A percentile compares a stretch with the other conserved stretches of the same genome.
Evolutionary conservation across 768 basidiomycete genomes (phyloP).

Genomic region (Boletellus emodensis): DNA sequence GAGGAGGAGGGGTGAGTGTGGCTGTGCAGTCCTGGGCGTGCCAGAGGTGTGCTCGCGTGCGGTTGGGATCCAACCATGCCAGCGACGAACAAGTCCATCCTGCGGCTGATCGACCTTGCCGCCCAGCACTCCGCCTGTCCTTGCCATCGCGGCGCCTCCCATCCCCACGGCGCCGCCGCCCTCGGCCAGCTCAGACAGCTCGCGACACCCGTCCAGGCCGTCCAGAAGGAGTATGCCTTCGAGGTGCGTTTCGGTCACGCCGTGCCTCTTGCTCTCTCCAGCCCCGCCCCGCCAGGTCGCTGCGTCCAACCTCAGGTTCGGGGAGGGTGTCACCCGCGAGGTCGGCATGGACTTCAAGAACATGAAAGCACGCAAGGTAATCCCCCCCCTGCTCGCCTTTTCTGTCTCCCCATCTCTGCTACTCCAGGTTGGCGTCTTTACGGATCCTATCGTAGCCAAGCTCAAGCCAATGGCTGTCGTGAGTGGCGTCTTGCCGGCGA

Average conservation of each 20-base stretch:
- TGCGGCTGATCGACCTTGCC: constrained; percentile 66
- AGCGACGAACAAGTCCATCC: constrained; percentile 56
- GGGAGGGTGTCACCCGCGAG: constrained; percentile 84
- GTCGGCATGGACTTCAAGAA: constrained; percentile 94
- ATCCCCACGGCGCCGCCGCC: constrained; percentile 39
- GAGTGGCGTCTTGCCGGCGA: constrained; percentile 21
- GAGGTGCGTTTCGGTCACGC: constrained; percentile 47
- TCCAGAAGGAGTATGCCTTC: constrained; percentile 89
- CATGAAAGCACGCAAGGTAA: constrained; percentile 82
- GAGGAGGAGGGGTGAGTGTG: constrained; percentile 2
- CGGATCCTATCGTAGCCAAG: constrained; percentile 80
- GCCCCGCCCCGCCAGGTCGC: constrained; percentile 52
- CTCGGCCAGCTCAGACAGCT: constrained; percentile 64
- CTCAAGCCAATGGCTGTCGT: constrained; percentile 82
- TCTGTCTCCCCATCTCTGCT: constrained; percentile 4
- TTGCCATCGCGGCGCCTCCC: constrained; percentile 64
- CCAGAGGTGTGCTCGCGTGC: background rate
- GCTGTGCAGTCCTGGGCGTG: constrained; percentile 10
- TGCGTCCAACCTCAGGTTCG: constrained; percentile 84
- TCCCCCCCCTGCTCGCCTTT: background rate
- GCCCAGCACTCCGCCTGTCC: constrained; percentile 74
- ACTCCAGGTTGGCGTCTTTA: constrained; percentile 89
- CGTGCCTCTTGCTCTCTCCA: background rate
- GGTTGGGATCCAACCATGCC: constrained; percentile 26
- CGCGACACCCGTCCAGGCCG: constrained; percentile 68